phyloP scores from a whole-genome alignment of 371 early-diverging fungal genomes.

The Mortierella sp. region DNA sequence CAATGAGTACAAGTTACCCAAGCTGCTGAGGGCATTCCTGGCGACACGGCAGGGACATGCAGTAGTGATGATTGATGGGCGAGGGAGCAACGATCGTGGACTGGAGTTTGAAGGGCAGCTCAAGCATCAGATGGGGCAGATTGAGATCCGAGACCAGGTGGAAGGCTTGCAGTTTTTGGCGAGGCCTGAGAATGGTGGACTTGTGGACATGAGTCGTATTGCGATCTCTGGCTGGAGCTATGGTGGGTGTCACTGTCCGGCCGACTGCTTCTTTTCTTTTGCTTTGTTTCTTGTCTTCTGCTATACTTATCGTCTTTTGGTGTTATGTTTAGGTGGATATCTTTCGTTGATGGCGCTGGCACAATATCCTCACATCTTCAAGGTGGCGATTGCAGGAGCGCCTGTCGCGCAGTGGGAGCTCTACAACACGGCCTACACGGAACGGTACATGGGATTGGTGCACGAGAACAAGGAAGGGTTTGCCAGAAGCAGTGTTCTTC shows the following conservation, averaged over 20 bases:
- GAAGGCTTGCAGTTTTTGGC: slow-evolving; percentile 69
- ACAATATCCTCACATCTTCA: slow-evolving; percentile 71
- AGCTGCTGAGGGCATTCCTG: slow-evolving; percentile 70
- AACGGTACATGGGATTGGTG: slow-evolving; percentile 79
- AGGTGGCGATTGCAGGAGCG: slow-evolving; percentile 80
- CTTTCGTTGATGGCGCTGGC: slow-evolving; percentile 77
- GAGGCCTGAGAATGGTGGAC: slow-evolving; percentile 59
- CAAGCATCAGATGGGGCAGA: slow-evolving; percentile 63
- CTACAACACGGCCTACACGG: slow-evolving; percentile 85
- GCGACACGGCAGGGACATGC: slow-evolving; percentile 73
- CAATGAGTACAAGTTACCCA: slow-evolving; percentile 77
- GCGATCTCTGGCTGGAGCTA: slow-evolving; percentile 81
- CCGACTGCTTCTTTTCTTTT: too few relatives aligned
- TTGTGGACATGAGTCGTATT: slow-evolving; percentile 68
- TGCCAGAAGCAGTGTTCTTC: slow-evolving; percentile 62
- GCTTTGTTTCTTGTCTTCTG: too few relatives aligned
- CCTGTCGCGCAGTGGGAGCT: slow-evolving; percentile 81
- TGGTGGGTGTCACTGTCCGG: slow-evolving; percentile 40
- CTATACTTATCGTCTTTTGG: too few relatives aligned
- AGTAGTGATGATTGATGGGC: slow-evolving; percentile 79
- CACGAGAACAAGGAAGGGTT: slow-evolving; percentile 64
- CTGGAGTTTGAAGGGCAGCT: slow-evolving; percentile 72
- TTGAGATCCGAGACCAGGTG: slow-evolving; percentile 79
- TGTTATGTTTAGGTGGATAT: slow-evolving; percentile 66
- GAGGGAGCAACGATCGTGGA: slow-evolving; percentile 80